phyloP scores from a whole-genome alignment of 805 yeast species.

The Kluyveromyces lactis region DNA sequence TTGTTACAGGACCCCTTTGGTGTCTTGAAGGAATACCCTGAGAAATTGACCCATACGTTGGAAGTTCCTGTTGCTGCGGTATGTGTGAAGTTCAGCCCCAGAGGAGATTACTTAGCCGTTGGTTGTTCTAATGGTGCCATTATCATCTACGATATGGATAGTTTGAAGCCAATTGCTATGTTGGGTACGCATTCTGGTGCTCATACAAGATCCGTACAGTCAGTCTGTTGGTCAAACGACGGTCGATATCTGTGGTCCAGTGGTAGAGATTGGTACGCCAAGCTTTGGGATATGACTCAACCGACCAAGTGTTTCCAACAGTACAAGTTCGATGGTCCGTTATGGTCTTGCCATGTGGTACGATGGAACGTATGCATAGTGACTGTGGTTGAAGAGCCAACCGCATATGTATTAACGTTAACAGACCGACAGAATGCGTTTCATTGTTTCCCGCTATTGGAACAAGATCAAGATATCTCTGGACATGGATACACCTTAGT shows the following conservation, averaged over 20 bases:
- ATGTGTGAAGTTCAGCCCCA: conserved; percentile 55
- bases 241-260: conserved; percentile 63
- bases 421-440: conserved; percentile 8
- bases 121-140: conserved; percentile 72
- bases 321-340: conserved; percentile 56
- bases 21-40: conserved; percentile 88
- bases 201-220: conserved; percentile 67
- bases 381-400: conserved; percentile 55
- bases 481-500: conserved; percentile 23
- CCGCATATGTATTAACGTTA: conserved; percentile 28
- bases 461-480: conserved; percentile 13
- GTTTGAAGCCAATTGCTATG: conserved; percentile 31
- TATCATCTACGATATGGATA: conserved; percentile 65
- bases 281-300: conserved; percentile 65
- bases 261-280: conserved; percentile 75
- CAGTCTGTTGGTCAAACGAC: conserved; percentile 64
- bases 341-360: conserved; percentile 46
- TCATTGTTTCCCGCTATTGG: background rate
- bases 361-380: conserved; percentile 45
- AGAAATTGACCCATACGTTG: conserved; percentile 63
- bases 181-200: conserved; percentile 46
- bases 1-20: conserved; percentile 84
- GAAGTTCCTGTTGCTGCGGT: conserved; percentile 56
- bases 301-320: conserved; percentile 33
- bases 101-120: conserved; percentile 81